phyloP scores from a whole-genome alignment of 1,284 basidiomycete genomes.

The Marasmius oreades region DNA sequence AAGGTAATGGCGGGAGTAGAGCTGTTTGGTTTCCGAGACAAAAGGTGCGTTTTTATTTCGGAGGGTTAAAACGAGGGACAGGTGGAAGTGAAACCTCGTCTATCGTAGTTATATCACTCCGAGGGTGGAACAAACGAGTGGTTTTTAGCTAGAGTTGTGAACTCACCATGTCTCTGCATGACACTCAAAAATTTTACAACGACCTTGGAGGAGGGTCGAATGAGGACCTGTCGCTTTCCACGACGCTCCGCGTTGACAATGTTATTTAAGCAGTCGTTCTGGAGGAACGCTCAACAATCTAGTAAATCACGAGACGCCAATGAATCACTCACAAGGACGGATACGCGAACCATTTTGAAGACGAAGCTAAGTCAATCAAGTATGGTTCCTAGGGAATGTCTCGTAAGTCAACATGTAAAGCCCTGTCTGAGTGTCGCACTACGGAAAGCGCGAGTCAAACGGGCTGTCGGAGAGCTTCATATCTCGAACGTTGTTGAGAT shows the following conservation, averaged over 20 bases:
- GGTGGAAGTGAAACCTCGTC: slow-evolving; percentile 52
- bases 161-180: slow-evolving; percentile 96
- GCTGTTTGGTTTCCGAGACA: slow-evolving; percentile 52
- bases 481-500: not conserved
- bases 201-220: slow-evolving; percentile 95
- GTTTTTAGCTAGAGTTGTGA: slow-evolving; percentile 10
- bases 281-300: slow-evolving; percentile 1
- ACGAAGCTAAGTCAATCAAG: slow-evolving; percentile 20
- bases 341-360: slow-evolving; percentile 78
- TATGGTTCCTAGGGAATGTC: slow-evolving; percentile 19
- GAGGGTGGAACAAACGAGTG: slow-evolving; percentile 25
- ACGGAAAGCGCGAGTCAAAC: slow-evolving; percentile 78
- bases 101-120: slow-evolving; percentile 72
- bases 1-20: slow-evolving; percentile 25
- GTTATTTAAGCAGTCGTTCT: slow-evolving; percentile 93
- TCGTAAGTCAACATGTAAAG: slow-evolving; percentile 28
- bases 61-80: slow-evolving; percentile 69
- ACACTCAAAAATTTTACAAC: slow-evolving; percentile 94
- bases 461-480: slow-evolving; percentile 32
- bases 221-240: slow-evolving; percentile 96
- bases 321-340: slow-evolving; percentile 78
- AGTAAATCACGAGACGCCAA: too few species aligned
- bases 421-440: slow-evolving; percentile 82
- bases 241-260: slow-evolving; percentile 98
- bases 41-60: slow-evolving; percentile 48